Base-by-base conservation (phyloP, 148 eudicot species). In the Vaccinium vitisidaea region DNA sequence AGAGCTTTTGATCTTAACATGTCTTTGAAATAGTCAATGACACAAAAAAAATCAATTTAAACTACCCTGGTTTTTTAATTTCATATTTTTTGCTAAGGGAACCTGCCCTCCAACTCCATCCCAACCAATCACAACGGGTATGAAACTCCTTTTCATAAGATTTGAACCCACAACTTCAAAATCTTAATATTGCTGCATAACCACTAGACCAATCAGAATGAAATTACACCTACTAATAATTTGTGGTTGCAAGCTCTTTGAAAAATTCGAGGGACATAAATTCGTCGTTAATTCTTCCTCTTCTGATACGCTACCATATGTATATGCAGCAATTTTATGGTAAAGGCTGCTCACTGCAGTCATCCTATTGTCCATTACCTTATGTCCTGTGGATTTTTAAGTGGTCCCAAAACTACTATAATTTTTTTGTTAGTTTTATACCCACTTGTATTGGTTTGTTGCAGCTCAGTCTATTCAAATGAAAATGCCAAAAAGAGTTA, bases 321-420 rank as follows among this genome's bases (percentile, higher is more conserved):
- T 18, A 30, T 14, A 1, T 43, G 53, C 73, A 59, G 71, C 54
- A 80, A 59, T 1, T 39, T 54, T 43, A 9, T 43, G 71, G 18
- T 80, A 58, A 59, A 59, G 83, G 39, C 83, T 80, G 83, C 8
- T 39, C 27, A 59, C 14, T 12, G 65, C 83, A 80, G 54, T 80
- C 39, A 43, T 71, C 75, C 55, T 32, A 23, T 63, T 63, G 56
- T 61, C 75, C 83, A 12, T 6, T 13, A 56, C 54, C 73, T 25
- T 80, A 12, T n/a, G 74, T 54, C 74, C 56, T 12, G 9, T 39
- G 67, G 75, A 65, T 63, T 63, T 6, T 63, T 9, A 9, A 23
- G 71, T 65, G 71, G 32, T 65, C 70, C 30, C 30, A 23, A 63
- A 63, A 63, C 70, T 14, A 23, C 27, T n/a, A 9, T 2, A 30